phyloP scores from a whole-genome alignment of 495 filamentous ascomycete genomes.

The Aspergillus bridgeri region DNA sequence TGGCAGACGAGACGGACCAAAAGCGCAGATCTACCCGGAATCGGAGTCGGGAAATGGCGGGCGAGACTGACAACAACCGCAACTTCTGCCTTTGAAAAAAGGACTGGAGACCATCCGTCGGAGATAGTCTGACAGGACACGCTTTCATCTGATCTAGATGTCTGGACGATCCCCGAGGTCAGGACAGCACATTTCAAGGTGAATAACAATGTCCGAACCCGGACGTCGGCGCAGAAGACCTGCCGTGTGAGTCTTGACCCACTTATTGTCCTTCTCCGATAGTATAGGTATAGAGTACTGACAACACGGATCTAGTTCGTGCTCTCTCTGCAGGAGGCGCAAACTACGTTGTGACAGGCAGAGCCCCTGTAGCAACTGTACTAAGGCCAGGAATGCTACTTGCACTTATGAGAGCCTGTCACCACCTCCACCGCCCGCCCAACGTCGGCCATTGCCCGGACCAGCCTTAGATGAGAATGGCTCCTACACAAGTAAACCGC shows the following conservation, averaged over 20 bases:
- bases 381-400: slow-evolving; percentile 35
- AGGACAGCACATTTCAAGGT: neutral
- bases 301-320: slow-evolving; percentile 30
- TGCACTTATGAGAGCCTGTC: slow-evolving; percentile 40
- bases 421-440: slow-evolving; percentile 9
- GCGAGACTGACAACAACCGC: neutral
- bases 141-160: neutral
- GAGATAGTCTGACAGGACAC: neutral
- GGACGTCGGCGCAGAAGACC: slow-evolving; percentile 46
- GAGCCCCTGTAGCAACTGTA: slow-evolving; percentile 49
- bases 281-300: no score
- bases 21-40: slow-evolving; percentile 15
- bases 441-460: slow-evolving; percentile 5
- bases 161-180: neutral
- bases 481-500: neutral
- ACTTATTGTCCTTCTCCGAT: neutral
- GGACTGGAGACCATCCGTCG: neutral
- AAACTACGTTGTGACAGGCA: slow-evolving; percentile 52
- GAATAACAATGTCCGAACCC: slow-evolving; percentile 27
- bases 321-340: slow-evolving; percentile 42
- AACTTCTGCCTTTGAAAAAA: neutral
- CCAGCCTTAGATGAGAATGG: neutral
- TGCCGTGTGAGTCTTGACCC: slow-evolving; percentile 34
- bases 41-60: neutral
- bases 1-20: slow-evolving; percentile 25